These are phyloP conservation scores for Strobilomyces confusus DNA, from an alignment of 768 basidiomycete species.

Conservation along the genomic window DNA sequence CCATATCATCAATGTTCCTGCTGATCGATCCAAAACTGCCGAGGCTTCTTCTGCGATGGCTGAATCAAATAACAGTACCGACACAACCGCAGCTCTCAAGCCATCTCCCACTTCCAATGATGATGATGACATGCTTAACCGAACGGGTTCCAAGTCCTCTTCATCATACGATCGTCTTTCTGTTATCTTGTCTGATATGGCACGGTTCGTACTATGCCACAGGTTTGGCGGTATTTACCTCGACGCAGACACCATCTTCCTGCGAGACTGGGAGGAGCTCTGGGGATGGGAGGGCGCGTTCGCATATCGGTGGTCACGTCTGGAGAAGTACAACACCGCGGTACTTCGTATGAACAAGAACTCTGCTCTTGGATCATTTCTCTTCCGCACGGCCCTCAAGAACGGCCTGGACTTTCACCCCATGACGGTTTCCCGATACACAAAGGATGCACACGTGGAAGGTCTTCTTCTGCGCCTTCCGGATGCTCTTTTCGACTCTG, in stretches of 20 bases:
- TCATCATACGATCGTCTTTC: slow-evolving; percentile 87
- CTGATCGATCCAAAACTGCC: slow-evolving; percentile 35
- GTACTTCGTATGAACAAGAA: slow-evolving; percentile 91
- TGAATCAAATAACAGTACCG: slow-evolving; percentile 23
- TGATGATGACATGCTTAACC: slow-evolving; percentile 62
- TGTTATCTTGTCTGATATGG: slow-evolving; percentile 95
- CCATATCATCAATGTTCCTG: slow-evolving; percentile 62
- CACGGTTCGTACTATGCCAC: slow-evolving; percentile 94
- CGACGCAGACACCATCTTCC: slow-evolving; percentile 92
- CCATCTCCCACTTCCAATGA: slow-evolving; percentile 26
- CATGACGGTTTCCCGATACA: slow-evolving; percentile 89
- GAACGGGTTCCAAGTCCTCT: slow-evolving; percentile 84
- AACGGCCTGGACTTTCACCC: slow-evolving; percentile 97
- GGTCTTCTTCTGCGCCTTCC: slow-evolving; percentile 82
- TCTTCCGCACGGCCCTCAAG: slow-evolving; percentile 92
- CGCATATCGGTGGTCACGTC: slow-evolving; percentile 92
- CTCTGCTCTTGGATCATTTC: slow-evolving; percentile 86
- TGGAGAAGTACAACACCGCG: slow-evolving; percentile 94
- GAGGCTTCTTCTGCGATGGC: slow-evolving; percentile 17
- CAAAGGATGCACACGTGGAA: slow-evolving; percentile 84
- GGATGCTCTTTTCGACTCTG: slow-evolving; percentile 94
- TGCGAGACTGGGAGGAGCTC: slow-evolving; percentile 97
- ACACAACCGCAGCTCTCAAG: slow-evolving; percentile 14
- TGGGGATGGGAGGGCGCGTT: slow-evolving; percentile 98
- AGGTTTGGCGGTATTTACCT: slow-evolving; percentile 96